phyloP scores from a whole-genome alignment of 768 basidiomycete genomes.

The Calocybe cyanea region DNA sequence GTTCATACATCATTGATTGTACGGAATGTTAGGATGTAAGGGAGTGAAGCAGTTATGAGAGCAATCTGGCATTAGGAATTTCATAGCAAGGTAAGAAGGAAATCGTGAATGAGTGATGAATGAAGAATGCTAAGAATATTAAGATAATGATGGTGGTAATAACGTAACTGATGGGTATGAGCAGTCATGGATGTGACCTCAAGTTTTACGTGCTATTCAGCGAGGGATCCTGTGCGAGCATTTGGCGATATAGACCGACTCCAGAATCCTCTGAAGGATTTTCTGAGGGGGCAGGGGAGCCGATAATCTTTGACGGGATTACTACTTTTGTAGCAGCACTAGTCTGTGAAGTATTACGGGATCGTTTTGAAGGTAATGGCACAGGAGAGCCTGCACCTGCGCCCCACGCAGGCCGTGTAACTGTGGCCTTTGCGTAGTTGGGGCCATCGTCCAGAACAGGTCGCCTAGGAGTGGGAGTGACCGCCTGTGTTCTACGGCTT shows the following conservation, averaged over 20 bases:
- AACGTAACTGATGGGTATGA: conserved; percentile 18
- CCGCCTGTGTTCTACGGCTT: conserved; percentile 55
- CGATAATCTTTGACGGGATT: conserved; percentile 39
- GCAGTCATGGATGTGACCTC: conserved; percentile 22
- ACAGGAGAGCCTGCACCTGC: conserved; percentile 49
- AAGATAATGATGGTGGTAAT: conserved; percentile 18
- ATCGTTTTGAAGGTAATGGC: conserved; percentile 47
- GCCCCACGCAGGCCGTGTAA: conserved; percentile 75
- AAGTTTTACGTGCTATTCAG: conserved; percentile 48
- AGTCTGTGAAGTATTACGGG: conserved; percentile 70
- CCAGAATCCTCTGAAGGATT: conserved; percentile 77
- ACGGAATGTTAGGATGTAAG: conserved; percentile 16
- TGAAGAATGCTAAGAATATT: conserved; percentile 17
- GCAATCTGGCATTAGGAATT: conserved; percentile 17
- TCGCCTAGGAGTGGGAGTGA: conserved; percentile 42
- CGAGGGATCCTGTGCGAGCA: conserved; percentile 72
- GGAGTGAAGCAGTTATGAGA: conserved; percentile 15
- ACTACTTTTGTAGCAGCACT: conserved; percentile 52
- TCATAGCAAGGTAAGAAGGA: conserved; percentile 14
- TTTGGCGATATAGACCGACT: conserved; percentile 79
- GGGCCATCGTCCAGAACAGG: conserved; percentile 58
- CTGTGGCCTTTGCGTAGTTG: conserved; percentile 64
- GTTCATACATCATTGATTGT: conserved; percentile 12
- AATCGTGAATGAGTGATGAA: conserved; percentile 13
- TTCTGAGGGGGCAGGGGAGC: conserved; percentile 75